These are phyloP conservation scores for Torulaspora microellipsoides DNA, from an alignment of 805 yeast genomes.

Conservation along the genomic window DNA sequence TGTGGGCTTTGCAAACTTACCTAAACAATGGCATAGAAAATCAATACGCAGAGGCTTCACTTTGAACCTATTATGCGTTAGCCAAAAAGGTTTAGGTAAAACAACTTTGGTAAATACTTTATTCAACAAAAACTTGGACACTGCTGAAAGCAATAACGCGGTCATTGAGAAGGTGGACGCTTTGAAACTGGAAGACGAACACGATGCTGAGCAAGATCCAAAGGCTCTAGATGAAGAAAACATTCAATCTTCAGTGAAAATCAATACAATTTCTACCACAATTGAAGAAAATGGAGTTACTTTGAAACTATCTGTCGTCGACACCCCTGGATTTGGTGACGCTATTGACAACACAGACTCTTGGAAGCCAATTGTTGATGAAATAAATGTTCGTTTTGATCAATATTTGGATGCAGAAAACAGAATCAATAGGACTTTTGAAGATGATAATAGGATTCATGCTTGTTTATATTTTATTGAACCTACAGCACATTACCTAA, in stretches of 20 bases:
- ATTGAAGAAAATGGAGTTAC: slow-evolving; percentile 93
- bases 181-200: slow-evolving; percentile 13
- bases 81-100: slow-evolving; percentile 90
- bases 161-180: slow-evolving; percentile 14
- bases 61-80: slow-evolving; percentile 84
- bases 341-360: slow-evolving; percentile 71
- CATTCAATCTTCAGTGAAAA: slow-evolving; percentile 40
- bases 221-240: slow-evolving; percentile 41
- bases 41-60: slow-evolving; percentile 85
- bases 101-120: slow-evolving; percentile 87
- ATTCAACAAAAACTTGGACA: slow-evolving; percentile 62
- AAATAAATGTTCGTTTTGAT: slow-evolving; percentile 82
- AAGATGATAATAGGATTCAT: slow-evolving; percentile 81
- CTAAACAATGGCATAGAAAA: slow-evolving; percentile 98
- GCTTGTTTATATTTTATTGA: slow-evolving; percentile 92
- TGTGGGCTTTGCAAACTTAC: slow-evolving; percentile 96
- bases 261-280: slow-evolving; percentile 59
- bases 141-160: slow-evolving; percentile 6
- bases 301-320: slow-evolving; percentile 75
- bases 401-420: slow-evolving; percentile 86
- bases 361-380: slow-evolving; percentile 90
- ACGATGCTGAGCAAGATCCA: slow-evolving; percentile 7
- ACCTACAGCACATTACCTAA: slow-evolving; percentile 93
- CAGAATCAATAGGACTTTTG: slow-evolving; percentile 64
- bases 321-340: slow-evolving; percentile 94